phyloP scores from a whole-genome alignment of 2,329 filamentous ascomycete species.

The Aspergillus novoparasiticus region DNA sequence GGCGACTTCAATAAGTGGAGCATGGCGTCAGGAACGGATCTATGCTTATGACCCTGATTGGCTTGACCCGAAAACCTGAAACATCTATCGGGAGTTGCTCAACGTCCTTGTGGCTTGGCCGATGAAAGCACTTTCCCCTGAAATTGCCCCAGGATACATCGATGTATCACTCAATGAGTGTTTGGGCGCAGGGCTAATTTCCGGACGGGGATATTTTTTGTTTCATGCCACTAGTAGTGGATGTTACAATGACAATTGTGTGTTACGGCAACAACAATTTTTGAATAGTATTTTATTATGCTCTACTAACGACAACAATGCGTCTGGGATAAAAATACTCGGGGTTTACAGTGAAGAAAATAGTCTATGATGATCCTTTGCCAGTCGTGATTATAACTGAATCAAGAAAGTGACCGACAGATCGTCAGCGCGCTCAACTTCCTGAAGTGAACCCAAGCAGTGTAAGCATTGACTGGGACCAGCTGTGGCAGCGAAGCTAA shows the following conservation, averaged over 20 bases:
- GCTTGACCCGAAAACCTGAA: constrained; percentile 16
- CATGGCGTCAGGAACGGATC: constrained; percentile 22
- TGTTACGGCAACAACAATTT: background rate
- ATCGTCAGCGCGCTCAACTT: constrained; percentile 11
- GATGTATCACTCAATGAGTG: background rate
- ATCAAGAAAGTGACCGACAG: constrained; percentile 21
- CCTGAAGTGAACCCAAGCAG: constrained; percentile 1
- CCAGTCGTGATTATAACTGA: constrained; percentile 3
- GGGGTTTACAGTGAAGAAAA: no score
- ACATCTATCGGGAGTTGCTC: constrained; percentile 20
- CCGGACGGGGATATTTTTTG: background rate
- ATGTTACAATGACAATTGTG: constrained; percentile 1
- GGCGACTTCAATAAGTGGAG: constrained; percentile 12
- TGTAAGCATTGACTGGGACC: background rate
- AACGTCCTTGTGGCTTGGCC: constrained; percentile 21
- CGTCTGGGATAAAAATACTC: background rate
- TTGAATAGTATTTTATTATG: no score
- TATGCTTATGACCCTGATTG: constrained; percentile 5
- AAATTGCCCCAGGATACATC: constrained; percentile 5
- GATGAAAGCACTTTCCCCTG: constrained; percentile 5
- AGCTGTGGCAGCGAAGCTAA: constrained; percentile 11
- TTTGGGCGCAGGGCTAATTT: background rate
- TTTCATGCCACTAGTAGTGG: background rate
- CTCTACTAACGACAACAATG: no score
- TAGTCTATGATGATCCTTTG: background rate